Conservation (phyloP, 176 grass and related monocot species). For the Rhynchospora breviuscula region DNA sequence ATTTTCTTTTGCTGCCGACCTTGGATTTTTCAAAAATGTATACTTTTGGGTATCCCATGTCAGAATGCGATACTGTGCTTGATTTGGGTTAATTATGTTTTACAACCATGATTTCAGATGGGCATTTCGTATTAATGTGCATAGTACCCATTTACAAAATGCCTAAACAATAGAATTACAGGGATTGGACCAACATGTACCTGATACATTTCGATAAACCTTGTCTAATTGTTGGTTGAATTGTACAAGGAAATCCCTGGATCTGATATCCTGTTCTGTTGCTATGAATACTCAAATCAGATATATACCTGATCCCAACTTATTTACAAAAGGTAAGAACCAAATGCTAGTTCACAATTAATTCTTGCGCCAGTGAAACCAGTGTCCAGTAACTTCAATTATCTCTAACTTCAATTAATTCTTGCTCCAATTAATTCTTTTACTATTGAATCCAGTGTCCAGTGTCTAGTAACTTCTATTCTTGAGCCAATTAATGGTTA, state of each 20-base stretch:
- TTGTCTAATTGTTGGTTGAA: background rate
- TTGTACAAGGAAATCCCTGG: background rate
- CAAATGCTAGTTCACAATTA: background rate
- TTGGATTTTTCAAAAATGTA: too few relatives aligned
- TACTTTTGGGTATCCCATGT: too few relatives aligned
- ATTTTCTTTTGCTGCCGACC: too few relatives aligned
- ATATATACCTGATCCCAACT: background rate
- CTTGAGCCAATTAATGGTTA: too few relatives aligned
- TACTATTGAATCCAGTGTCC: too few relatives aligned
- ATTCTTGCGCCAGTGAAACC: too few relatives aligned
- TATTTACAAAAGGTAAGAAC: background rate
- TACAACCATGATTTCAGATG: background rate
- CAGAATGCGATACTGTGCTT: background rate
- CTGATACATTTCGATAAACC: background rate
- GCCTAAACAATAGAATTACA: conserved; percentile 13
- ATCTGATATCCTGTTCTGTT: background rate
- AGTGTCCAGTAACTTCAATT: too few relatives aligned
- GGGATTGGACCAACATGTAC: background rate
- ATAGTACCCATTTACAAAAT: background rate
- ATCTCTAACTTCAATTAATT: too few relatives aligned
- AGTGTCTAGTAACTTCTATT: too few relatives aligned
- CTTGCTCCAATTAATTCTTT: too few relatives aligned
- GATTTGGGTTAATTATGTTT: background rate
- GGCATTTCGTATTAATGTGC: background rate
- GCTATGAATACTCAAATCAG: background rate